phyloP scores from a whole-genome alignment of 306 rosid species.

The Glycine tomentella region DNA sequence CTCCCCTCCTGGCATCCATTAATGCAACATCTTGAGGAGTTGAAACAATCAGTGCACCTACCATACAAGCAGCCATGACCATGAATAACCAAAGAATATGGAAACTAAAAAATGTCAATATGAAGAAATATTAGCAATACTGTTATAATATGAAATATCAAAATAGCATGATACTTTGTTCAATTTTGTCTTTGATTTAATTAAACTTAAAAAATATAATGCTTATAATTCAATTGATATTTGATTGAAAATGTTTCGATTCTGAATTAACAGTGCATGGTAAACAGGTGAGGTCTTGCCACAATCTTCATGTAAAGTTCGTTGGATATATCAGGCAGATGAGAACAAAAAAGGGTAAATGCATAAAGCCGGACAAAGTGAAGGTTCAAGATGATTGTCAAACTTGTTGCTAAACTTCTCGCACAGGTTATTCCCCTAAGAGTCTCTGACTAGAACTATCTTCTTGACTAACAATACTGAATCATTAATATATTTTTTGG shows the following conservation, averaged over 20 bases:
- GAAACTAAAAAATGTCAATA: conserved; percentile 19
- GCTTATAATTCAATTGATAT: conserved; percentile 24
- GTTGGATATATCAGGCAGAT: no score
- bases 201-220: background rate
- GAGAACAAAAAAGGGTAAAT: conserved; percentile 15
- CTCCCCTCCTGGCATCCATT: conserved; percentile 96
- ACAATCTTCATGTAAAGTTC: no score
- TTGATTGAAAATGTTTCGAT: conserved; percentile 25
- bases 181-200: conserved; percentile 10
- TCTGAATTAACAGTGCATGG: conserved; percentile 4
- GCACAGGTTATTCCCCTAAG: background rate
- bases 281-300: no score
- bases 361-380: conserved; percentile 23
- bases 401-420: background rate
- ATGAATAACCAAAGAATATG: conserved; percentile 32
- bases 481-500: no score
- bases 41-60: conserved; percentile 94
- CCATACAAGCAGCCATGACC: conserved; percentile 46
- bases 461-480: no score
- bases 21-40: conserved; percentile 99
- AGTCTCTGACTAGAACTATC: no score
- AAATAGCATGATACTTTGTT: background rate
- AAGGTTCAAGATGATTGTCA: conserved; percentile 36
- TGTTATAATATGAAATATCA: conserved; percentile 7
- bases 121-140: conserved; percentile 19